Percentiles rank a stretch among this genome's conserved stretches.
phyloP scores from a whole-genome alignment of 129 eudicot species.

The Escallonia rubra region DNA sequence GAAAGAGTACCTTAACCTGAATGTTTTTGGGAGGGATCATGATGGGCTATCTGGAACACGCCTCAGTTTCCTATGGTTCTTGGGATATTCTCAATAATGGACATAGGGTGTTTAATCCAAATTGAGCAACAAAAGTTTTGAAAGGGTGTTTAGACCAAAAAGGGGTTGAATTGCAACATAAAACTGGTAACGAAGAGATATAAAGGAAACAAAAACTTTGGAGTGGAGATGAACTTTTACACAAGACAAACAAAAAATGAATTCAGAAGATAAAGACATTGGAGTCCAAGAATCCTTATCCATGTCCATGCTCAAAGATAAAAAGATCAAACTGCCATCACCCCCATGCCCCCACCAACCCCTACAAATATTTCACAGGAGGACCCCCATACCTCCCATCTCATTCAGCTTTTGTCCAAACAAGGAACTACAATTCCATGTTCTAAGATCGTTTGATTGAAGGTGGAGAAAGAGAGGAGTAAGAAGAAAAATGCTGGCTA shows the following conservation, averaged over 20 bases:
- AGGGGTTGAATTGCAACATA: no score
- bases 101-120: no score
- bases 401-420: background rate
- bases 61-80: no score
- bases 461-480: background rate
- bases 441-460: background rate
- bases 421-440: background rate
- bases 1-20: no score
- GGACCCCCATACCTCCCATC: background rate
- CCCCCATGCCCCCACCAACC: background rate
- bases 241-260: no score
- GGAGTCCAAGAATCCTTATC: constrained; percentile 44
- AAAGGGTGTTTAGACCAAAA: no score
- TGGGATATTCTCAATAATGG: no score
- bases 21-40: no score
- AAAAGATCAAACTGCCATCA: constrained; percentile 16
- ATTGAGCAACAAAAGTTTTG: no score
- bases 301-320: background rate
- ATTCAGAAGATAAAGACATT: constrained; percentile 11
- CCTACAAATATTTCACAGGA: constrained; percentile 9
- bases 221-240: background rate
- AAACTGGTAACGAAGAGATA: background rate
- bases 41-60: no score
- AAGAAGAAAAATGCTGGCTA: constrained; percentile 64
- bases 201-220: background rate